Evolutionary conservation across 129 eudicot genomes (phyloP).

Genomic region (Centaurea solstitialis): DNA sequence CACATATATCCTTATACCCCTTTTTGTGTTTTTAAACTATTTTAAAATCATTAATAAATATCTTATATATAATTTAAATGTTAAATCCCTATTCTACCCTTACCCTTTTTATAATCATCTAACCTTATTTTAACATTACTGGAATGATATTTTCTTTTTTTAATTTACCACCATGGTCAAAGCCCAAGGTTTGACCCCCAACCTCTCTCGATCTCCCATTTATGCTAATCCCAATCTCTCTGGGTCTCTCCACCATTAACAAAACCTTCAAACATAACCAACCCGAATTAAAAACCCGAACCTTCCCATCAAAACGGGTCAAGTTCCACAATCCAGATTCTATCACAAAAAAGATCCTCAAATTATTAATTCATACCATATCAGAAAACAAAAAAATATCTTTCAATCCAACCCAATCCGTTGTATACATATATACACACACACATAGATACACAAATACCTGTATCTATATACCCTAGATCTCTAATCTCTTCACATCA

Average conservation of each 20-base stretch:
- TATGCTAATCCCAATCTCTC: slow-evolving; percentile 5
- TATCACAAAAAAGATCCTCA: slow-evolving; percentile 4
- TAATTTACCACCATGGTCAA: background rate
- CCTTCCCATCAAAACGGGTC: slow-evolving; percentile 17
- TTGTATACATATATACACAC: too few species aligned
- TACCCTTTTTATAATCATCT: too few species aligned
- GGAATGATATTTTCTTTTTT: too few species aligned
- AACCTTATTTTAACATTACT: too few species aligned
- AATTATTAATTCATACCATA: slow-evolving; percentile 17
- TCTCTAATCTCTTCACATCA: slow-evolving; percentile 19
- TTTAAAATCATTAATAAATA: too few species aligned
- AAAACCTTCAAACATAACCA: background rate
- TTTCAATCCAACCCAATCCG: too few species aligned
- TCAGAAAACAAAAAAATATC: background rate
- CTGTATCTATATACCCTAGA: slow-evolving; percentile 27
- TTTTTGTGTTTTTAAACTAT: too few species aligned
- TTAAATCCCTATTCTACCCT: too few species aligned
- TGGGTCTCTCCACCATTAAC: slow-evolving; percentile 7
- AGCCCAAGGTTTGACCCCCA: background rate
- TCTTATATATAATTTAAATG: too few species aligned
- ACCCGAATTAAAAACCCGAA: background rate
- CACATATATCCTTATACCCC: too few species aligned
- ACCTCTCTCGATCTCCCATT: background rate
- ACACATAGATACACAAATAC: background rate
- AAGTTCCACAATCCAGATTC: background rate